Percentiles rank a stretch among this genome's conserved stretches.
phyloP scores from a whole-genome alignment of 176 grass and related monocot species.

The Metroxylon sagu region DNA sequence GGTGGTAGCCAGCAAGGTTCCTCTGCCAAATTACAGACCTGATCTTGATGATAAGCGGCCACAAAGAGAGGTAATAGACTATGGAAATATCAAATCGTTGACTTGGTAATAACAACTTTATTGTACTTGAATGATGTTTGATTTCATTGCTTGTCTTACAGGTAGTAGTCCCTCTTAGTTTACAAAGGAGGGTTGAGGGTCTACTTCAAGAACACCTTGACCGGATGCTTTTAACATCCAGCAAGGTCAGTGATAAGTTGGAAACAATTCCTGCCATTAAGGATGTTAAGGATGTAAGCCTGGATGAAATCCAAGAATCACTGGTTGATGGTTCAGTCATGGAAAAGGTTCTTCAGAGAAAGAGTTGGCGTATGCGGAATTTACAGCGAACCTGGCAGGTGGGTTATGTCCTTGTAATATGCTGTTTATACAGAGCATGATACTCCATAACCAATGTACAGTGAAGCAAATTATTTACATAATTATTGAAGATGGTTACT shows the following conservation, averaged over 20 bases:
- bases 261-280: slow-evolving; percentile 21
- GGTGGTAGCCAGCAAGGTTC: slow-evolving; percentile 90
- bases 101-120: slow-evolving; percentile 10
- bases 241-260: slow-evolving; percentile 22
- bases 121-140: not conserved
- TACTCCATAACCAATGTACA: no score
- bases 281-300: slow-evolving; percentile 26
- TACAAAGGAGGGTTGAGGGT: slow-evolving; percentile 88
- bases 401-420: not conserved
- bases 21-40: slow-evolving; percentile 79
- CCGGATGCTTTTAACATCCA: slow-evolving; percentile 32
- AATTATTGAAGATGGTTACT: no score
- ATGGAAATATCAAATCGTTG: not conserved
- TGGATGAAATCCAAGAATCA: slow-evolving; percentile 58
- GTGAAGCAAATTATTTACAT: no score
- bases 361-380: slow-evolving; percentile 81
- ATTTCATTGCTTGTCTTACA: slow-evolving; percentile 21
- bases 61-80: slow-evolving; percentile 59
- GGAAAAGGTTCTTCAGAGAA: slow-evolving; percentile 95
- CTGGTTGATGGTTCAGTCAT: slow-evolving; percentile 63
- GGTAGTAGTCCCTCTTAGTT: slow-evolving; percentile 81
- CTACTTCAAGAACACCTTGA: slow-evolving; percentile 88
- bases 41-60: slow-evolving; percentile 90
- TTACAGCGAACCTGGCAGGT: slow-evolving; percentile 95
- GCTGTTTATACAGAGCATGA: no score